These are phyloP conservation scores for Tubosaeta brunneosetosa DNA, from an alignment of 768 basidiomycete species.

Conservation along the genomic window DNA sequence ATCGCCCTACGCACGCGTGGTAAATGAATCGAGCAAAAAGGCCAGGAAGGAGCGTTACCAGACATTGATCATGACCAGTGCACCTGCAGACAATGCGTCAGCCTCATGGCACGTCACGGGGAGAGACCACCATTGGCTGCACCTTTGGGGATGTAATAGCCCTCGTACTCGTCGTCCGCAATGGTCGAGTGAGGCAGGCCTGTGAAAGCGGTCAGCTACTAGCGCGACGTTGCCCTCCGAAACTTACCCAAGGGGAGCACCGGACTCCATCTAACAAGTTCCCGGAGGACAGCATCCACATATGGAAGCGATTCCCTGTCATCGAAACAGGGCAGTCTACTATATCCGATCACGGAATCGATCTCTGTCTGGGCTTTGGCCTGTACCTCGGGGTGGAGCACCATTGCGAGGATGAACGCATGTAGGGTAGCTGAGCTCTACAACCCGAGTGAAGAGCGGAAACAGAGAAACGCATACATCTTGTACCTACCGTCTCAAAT, in stretches of 20 bases:
- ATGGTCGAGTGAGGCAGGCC: constrained; percentile 25
- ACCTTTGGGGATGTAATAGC: constrained; percentile 42
- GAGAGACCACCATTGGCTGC: too few species aligned
- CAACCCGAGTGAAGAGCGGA: neutral
- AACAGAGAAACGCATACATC: neutral
- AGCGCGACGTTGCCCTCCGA: neutral
- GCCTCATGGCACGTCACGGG: neutral
- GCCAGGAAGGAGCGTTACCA: constrained; percentile 21
- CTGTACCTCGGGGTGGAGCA: constrained; percentile 26
- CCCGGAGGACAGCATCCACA: constrained; percentile 38
- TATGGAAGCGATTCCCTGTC: constrained; percentile 35
- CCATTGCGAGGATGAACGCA: constrained; percentile 27
- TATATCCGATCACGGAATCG: constrained; percentile 22
- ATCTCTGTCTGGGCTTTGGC: constrained; percentile 23
- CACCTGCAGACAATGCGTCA: constrained; percentile 7
- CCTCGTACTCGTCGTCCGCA: constrained; percentile 24
- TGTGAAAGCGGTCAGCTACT: neutral
- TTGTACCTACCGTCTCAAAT: neutral
- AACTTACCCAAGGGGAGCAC: constrained; percentile 21
- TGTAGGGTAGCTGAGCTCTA: constrained; percentile 23
- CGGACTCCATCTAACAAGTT: constrained; percentile 28
- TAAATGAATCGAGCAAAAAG: neutral
- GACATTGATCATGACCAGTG: constrained; percentile 32
- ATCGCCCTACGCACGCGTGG: constrained; percentile 18
- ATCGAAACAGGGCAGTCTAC: constrained; percentile 23